Percentiles rank a stretch among this genome's conserved stretches.
Evolutionary conservation across 1,284 basidiomycete genomes (phyloP).

Genomic region (Chiua sp.): DNA sequence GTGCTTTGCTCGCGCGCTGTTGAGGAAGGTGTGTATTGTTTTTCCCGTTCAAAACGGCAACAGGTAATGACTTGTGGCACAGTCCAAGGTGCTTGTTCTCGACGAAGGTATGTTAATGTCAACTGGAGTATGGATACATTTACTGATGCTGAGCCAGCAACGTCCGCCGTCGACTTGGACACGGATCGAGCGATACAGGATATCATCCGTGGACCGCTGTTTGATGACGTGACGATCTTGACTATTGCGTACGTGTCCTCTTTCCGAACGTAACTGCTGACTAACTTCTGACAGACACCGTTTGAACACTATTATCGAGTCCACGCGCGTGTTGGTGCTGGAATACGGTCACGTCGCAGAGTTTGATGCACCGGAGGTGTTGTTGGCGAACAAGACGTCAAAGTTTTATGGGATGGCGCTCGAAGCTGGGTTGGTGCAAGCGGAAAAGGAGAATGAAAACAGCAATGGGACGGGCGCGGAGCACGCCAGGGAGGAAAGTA

Average conservation of each 20-base stretch:
- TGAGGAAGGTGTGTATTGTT: constrained; percentile 59
- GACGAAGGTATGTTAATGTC: constrained; percentile 73
- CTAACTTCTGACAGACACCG: constrained; percentile 64
- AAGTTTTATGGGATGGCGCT: constrained; percentile 36
- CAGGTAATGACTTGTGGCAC: not conserved
- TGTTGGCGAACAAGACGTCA: constrained; percentile 30
- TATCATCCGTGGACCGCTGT: constrained; percentile 76
- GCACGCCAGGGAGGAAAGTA: not conserved
- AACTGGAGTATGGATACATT: not conserved
- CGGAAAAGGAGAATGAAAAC: not conserved
- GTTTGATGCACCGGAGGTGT: constrained; percentile 30
- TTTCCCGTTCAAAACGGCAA: not conserved
- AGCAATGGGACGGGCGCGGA: not conserved
- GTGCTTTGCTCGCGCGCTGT: constrained; percentile 81
- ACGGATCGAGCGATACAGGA: constrained; percentile 88
- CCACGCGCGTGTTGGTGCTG: constrained; percentile 85
- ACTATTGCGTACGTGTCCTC: constrained; percentile 71
- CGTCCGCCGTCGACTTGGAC: constrained; percentile 87
- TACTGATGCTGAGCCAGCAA: constrained; percentile 52
- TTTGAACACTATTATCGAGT: constrained; percentile 91
- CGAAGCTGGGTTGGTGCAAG: constrained; percentile 33
- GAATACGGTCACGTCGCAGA: constrained; percentile 65
- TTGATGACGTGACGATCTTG: constrained; percentile 77
- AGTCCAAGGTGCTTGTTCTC: constrained; percentile 87
- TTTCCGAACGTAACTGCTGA: not conserved